phyloP scores from a whole-genome alignment of 768 basidiomycete species.

The Auriculariales sp. region DNA sequence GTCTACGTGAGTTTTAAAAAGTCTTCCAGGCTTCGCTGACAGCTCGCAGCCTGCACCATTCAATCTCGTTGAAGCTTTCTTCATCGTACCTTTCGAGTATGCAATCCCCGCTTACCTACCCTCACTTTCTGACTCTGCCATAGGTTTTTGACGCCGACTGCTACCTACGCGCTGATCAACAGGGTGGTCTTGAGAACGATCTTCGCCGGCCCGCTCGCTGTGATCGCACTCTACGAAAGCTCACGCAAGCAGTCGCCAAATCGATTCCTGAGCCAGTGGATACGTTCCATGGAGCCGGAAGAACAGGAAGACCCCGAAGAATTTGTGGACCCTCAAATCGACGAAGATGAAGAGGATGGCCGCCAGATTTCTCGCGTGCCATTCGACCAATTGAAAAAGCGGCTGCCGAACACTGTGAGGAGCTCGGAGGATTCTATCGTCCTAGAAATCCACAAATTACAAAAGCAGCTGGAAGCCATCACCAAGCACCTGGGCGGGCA shows the following conservation, averaged over 20 bases:
- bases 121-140: slow-evolving; percentile 4
- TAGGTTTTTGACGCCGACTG: no score
- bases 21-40: no score
- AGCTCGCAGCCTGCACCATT: slow-evolving; percentile 79
- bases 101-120: slow-evolving; percentile 12
- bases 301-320: slow-evolving; percentile 39
- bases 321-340: slow-evolving; percentile 44
- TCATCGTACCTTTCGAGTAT: slow-evolving; percentile 80
- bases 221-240: slow-evolving; percentile 68
- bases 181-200: slow-evolving; percentile 58
- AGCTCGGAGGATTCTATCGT: slow-evolving; percentile 57
- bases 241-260: slow-evolving; percentile 23
- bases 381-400: slow-evolving; percentile 54
- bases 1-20: not conserved
- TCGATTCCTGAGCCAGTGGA: slow-evolving; percentile 57
- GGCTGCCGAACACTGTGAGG: slow-evolving; percentile 61
- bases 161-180: slow-evolving; percentile 42
- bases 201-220: slow-evolving; percentile 67
- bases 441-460: slow-evolving; percentile 45
- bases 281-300: slow-evolving; percentile 38
- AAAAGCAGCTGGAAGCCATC: slow-evolving; percentile 24
- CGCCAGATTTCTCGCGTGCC: slow-evolving; percentile 54
- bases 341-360: slow-evolving; percentile 39
- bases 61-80: slow-evolving; percentile 68
- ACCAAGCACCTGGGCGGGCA: slow-evolving; percentile 20